Conservation (phyloP, 768 basidiomycete genomes). For the Mycena alexandri region DNA sequence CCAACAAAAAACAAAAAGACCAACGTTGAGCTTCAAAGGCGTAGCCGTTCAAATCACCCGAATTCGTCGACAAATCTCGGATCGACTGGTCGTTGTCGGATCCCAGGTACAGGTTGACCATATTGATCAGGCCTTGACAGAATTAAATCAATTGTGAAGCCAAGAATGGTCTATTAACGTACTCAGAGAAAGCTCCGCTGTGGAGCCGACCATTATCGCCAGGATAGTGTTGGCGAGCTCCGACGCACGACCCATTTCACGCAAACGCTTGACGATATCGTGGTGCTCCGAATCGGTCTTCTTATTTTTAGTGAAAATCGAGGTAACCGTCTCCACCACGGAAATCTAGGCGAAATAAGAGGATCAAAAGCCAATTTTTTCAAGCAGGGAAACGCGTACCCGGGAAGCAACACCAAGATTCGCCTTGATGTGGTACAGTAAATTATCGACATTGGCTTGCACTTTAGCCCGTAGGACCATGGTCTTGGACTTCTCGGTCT, state of each 20-base stretch:
- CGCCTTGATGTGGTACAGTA: slow-evolving; percentile 69
- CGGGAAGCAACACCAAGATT: slow-evolving; percentile 57
- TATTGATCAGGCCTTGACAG: slow-evolving; percentile 69
- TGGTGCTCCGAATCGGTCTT: slow-evolving; percentile 58
- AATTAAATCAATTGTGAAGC: slow-evolving; percentile 1
- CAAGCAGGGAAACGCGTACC: slow-evolving; percentile 52
- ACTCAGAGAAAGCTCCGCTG: slow-evolving; percentile 81
- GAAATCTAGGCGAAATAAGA: slow-evolving; percentile 42
- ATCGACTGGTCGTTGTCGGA: slow-evolving; percentile 57
- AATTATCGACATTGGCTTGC: slow-evolving; percentile 62
- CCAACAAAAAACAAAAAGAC: neutral
- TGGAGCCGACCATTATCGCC: slow-evolving; percentile 75
- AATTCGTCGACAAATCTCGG: slow-evolving; percentile 50
- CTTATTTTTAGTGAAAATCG: slow-evolving; percentile 61
- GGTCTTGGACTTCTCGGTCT: slow-evolving; percentile 70
- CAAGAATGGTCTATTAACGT: slow-evolving; percentile 34
- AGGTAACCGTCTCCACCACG: slow-evolving; percentile 60
- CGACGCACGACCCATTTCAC: slow-evolving; percentile 64
- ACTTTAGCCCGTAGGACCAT: slow-evolving; percentile 68
- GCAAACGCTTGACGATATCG: slow-evolving; percentile 69
- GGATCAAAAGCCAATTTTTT: slow-evolving; percentile 1
- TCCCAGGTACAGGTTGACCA: slow-evolving; percentile 74
- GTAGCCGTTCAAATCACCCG: slow-evolving; percentile 63
- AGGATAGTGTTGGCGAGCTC: slow-evolving; percentile 79
- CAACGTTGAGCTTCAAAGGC: slow-evolving; percentile 74